Base-by-base conservation (phyloP, 441 rosid genomes). In the Erodium trifolium region DNA sequence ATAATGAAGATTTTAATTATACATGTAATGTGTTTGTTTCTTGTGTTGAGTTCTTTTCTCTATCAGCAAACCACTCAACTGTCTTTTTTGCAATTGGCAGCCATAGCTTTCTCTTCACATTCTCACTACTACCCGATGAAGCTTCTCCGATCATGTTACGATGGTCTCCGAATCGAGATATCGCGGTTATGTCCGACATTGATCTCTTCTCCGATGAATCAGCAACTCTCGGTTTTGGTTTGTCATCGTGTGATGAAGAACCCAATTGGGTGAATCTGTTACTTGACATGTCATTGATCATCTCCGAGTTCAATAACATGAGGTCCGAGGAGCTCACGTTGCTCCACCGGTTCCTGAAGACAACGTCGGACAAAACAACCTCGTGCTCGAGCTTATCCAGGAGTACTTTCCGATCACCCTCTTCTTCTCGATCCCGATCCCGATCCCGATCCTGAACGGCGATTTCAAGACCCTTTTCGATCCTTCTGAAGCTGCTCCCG, bases 301-400 rank as follows among this genome's bases (percentile, higher is more conserved):
- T 78, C 73, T 94, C 96, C 0, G 89, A 85, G 12, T 84, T 88
- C 82, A 94, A 72, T 75, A 82, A 83, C 87, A 87, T 81, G 57
- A 92, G 66, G 73, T 92, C 99, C 0, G 97, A 94, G 0, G 96
- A 84, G 71, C 88, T 91, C 67, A 88, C 92, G 66, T 75, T 86
- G 79, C 99, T 94, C 99, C 99, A 94, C 18, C 99, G 73, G 53
- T 80, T 86, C 81, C 87, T 84, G 66, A 90, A 78, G 34, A 82
- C 82, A 17, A 82, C 83, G 3, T 88, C 96, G 0, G 97, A 85
- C 23, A 87, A 77, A 43, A 87, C 41, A 65, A 94, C 86, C 79
- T 78, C 85, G 75, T 92, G 97, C 23, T 88, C 86, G 69, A 81
- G 76, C 75, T 84, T 88, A 68, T 86, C 90, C 72, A 87, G 68